phyloP scores from a whole-genome alignment of 2,329 filamentous ascomycete genomes.

The Scedosporium aurantiacum region DNA sequence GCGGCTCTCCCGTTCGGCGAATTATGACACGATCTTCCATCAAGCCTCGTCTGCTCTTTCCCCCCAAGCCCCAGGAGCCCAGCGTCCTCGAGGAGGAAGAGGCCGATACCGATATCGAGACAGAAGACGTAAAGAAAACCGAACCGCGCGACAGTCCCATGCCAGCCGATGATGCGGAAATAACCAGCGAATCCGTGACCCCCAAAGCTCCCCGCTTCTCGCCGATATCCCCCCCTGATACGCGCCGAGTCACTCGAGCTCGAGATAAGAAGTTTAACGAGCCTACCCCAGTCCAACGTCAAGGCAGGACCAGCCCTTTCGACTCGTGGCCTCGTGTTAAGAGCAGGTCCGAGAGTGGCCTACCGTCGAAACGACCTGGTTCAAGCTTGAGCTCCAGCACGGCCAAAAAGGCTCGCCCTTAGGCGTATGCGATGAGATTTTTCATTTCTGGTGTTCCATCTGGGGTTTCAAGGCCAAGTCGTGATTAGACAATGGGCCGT shows the following conservation, averaged over 20 bases:
- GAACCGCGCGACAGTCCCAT: slow-evolving; percentile 21
- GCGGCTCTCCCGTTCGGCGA: slow-evolving; percentile 18
- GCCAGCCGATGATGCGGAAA: not conserved
- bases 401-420: slow-evolving; percentile 26
- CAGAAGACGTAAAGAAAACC: slow-evolving; percentile 7
- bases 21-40: slow-evolving; percentile 59
- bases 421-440: slow-evolving; percentile 2
- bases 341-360: slow-evolving; percentile 16
- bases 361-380: slow-evolving; percentile 28
- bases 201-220: slow-evolving; percentile 45
- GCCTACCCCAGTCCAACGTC: slow-evolving; percentile 28
- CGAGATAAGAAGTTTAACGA: slow-evolving; percentile 36
- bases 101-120: slow-evolving; percentile 45
- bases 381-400: slow-evolving; percentile 19
- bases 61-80: slow-evolving; percentile 35
- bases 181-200: slow-evolving; percentile 20
- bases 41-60: slow-evolving; percentile 63
- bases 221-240: slow-evolving; percentile 52
- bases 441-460: not conserved
- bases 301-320: slow-evolving; percentile 44
- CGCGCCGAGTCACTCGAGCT: slow-evolving; percentile 47
- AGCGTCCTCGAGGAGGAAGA: slow-evolving; percentile 46
- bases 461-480: too few relatives aligned
- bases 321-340: slow-evolving; percentile 60
- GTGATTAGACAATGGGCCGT: too few relatives aligned